Evolutionary conservation across 1,284 basidiomycete genomes (phyloP), one percentile per base, ranked within the genome.

Genomic region (Cryptococcus depauperatus): DNA sequence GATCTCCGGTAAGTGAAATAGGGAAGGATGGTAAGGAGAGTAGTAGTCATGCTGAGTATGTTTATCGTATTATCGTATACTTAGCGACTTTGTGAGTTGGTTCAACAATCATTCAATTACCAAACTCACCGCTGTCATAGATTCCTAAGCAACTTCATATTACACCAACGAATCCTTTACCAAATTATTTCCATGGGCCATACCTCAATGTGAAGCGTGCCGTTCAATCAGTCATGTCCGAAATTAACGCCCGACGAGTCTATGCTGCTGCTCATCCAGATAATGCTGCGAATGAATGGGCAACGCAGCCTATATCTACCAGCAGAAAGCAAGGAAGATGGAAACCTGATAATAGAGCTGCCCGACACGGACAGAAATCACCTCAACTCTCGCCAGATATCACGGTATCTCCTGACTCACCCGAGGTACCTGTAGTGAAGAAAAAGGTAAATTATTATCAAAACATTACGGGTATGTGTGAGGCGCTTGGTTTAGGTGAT

Each of bases 231-330:
- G 62, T 71, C 26, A 57, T 74, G 9, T 56, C 59, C 25, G 60
- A 62, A 53, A 55, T 50, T 79, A 68, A 86, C 37, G 76, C 73
- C 50, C 80, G 80, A 34, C 79, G 85, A 54, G 70, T 85, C 32
- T 56, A 56, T 25, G 46, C 45, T 25, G 16, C 35, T 11, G 42
- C 35, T 13, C 46, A 57, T 26, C 54, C 56, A 1, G 41, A 54
- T 37, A 37, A 49, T 7, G 47, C 50, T 13, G 37, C 50, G 3
- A 55, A 53, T 32, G 32, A 42, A 27, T 41, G 49, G 22, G 50
- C 55, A 3, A 32, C 49, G 26, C 45, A 46, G 3, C 46, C 56
- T 3, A 61, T 63, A 23, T 57, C 54, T 1, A 62, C 61, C 2
- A 21, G 61, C 57, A 23, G 46, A 50, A 18, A 50, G 42, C 26